Percentiles rank a stretch among this genome's conserved stretches.
Evolutionary conservation across 805 yeast genomes (phyloP).

Genomic region (Blastobotrys chiropterorum): DNA sequence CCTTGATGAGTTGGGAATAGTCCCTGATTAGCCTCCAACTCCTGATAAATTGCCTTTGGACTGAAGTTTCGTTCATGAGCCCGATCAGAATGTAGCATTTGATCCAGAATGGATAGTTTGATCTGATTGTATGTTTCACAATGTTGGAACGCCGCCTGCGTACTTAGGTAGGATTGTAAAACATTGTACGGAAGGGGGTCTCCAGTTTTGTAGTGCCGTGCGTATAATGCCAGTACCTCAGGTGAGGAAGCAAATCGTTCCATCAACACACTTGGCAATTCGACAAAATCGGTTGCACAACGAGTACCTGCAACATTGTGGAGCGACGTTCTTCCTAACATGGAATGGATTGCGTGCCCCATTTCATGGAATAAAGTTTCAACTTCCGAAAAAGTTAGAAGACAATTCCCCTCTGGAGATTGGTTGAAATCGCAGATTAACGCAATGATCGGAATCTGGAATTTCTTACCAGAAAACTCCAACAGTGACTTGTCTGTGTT

Average conservation of each 20-base stretch:
- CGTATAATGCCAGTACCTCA: slow-evolving; percentile 65
- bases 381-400: slow-evolving; percentile 68
- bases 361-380: slow-evolving; percentile 96
- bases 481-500: slow-evolving; percentile 6
- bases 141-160: slow-evolving; percentile 48
- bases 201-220: slow-evolving; percentile 64
- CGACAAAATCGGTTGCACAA: slow-evolving; percentile 94
- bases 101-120: slow-evolving; percentile 86
- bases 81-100: slow-evolving; percentile 53
- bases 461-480: slow-evolving; percentile 35
- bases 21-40: slow-evolving; percentile 50
- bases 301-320: slow-evolving; percentile 94
- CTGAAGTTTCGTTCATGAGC: slow-evolving; percentile 36
- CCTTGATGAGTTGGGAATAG: slow-evolving; percentile 56
- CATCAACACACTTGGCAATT: slow-evolving; percentile 93
- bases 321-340: slow-evolving; percentile 84
- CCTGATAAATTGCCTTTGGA: slow-evolving; percentile 58
- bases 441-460: slow-evolving; percentile 86
- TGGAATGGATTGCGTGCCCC: slow-evolving; percentile 99
- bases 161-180: slow-evolving; percentile 46
- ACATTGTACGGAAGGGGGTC: slow-evolving; percentile 48
- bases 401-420: slow-evolving; percentile 39
- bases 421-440: slow-evolving; percentile 74
- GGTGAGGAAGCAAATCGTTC: slow-evolving; percentile 84
- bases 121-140: slow-evolving; percentile 83